These are phyloP conservation scores for Epichloe uncinata DNA, from an alignment of 2,329 filamentous ascomycete genomes.

Conservation along the genomic window DNA sequence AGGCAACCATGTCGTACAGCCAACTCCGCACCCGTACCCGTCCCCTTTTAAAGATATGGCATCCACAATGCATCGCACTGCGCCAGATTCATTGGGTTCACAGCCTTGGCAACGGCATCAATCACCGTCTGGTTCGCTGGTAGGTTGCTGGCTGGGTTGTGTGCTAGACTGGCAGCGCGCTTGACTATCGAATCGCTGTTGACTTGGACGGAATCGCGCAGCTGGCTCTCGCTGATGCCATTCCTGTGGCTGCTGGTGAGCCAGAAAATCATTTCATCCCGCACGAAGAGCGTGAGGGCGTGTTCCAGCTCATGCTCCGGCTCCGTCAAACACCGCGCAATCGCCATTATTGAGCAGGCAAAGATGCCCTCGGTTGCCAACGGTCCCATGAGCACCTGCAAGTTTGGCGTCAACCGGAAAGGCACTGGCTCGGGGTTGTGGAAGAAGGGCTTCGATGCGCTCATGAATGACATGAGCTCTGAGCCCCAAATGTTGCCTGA, in stretches of 20 bases:
- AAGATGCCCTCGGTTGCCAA: constrained; percentile 94
- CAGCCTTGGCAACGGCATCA: constrained; percentile 82
- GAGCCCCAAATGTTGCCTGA: constrained; percentile 94
- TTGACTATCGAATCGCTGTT: constrained; percentile 92
- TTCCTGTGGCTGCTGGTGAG: constrained; percentile 64
- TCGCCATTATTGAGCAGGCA: constrained; percentile 89
- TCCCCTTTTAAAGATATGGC: constrained; percentile 49
- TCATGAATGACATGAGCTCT: constrained; percentile 85
- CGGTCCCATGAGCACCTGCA: constrained; percentile 92
- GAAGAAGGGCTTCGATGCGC: constrained; percentile 72
- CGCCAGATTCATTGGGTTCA: constrained; percentile 80
- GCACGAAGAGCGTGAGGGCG: constrained; percentile 84
- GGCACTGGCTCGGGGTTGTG: constrained; percentile 92
- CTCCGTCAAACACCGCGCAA: constrained; percentile 85
- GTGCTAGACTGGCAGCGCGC: constrained; percentile 72
- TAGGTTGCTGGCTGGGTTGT: constrained; percentile 62
- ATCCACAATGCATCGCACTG: constrained; percentile 93
- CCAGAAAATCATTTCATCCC: constrained; percentile 98
- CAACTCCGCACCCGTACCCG: no score
- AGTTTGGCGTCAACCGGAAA: constrained; percentile 91
- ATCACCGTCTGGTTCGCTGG: constrained; percentile 96
- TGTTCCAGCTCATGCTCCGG: constrained; percentile 86
- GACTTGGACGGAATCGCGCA: constrained; percentile 66
- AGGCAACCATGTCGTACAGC: no score
- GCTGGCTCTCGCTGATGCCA: constrained; percentile 43